Evolutionary conservation across 768 basidiomycete genomes (phyloP).

Genomic region (Termitomyces sp.): DNA sequence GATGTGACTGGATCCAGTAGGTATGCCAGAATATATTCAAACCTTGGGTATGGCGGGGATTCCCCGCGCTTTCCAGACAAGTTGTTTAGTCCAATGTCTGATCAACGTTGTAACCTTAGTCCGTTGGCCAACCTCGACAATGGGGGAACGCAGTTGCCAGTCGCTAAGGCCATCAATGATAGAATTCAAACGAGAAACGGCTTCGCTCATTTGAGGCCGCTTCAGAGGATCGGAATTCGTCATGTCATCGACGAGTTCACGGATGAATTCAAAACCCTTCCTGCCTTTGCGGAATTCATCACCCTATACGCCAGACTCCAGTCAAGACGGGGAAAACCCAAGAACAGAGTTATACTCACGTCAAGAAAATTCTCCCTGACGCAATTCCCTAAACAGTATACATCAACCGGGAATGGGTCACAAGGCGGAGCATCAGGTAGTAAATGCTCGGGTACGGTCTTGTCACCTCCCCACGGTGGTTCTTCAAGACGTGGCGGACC

Average conservation of each 20-base stretch:
- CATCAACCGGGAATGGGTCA: slow-evolving; percentile 8
- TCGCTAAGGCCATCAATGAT: neutral
- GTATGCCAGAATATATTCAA: too few species aligned
- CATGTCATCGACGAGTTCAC: neutral
- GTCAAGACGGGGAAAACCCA: neutral
- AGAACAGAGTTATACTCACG: too few species aligned
- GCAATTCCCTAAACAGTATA: slow-evolving; percentile 8
- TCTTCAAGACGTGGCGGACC: slow-evolving; percentile 2
- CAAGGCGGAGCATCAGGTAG: slow-evolving; percentile 5
- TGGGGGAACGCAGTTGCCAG: neutral
- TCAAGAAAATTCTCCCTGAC: too few species aligned
- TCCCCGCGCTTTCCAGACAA: too few species aligned
- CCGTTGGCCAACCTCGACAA: neutral
- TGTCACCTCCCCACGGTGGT: slow-evolving; percentile 8
- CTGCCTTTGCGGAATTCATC: neutral
- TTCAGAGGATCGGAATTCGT: neutral
- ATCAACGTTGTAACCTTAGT: neutral
- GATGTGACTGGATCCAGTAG: too few species aligned
- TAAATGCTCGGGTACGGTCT: slow-evolving; percentile 5
- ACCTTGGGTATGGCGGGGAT: too few species aligned
- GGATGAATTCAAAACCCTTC: neutral
- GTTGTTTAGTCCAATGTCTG: too few species aligned
- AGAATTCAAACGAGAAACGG: neutral
- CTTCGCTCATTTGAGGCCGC: neutral
- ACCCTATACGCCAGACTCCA: neutral